Base-by-base conservation (phyloP, 2,329 filamentous ascomycete species). In the Zelopaecilomyces penicillatus region DNA sequence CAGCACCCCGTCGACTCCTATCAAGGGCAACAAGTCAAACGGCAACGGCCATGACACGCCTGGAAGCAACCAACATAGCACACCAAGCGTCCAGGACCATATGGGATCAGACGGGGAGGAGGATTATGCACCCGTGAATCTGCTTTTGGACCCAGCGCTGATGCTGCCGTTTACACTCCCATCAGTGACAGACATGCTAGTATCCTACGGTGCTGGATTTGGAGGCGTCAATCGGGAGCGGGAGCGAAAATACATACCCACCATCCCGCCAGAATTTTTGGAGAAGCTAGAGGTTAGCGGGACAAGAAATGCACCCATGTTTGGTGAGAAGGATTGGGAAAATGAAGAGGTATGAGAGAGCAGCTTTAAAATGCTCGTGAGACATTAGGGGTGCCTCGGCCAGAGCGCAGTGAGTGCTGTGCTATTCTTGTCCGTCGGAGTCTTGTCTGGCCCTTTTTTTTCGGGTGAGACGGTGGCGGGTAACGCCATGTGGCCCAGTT, bases 131-230 rank as follows among this genome's bases (percentile, higher is more conserved):
- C 84, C 85, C 0, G 80, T 87, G 53, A 76, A 86, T 48, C 73
- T 96, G 32, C 79, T 96, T 37, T 67, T 97, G 43, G 90, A 97
- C 58, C 88, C 91, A 3, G 86, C 90, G 3, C 72, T 95, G 48
- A 95, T 96, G 76, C 75, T 98, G 28, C 93, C 93, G 0, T 98
- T 98, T 62, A 85, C 85, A n/a, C 72, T 98, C 29, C 93, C 93
- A 2, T 95, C 91, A 2, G 93, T 88, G 46, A 97, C 90, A 28
- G 93, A 98, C 63, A 98, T 98, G 93, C 75, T 97, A 39, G 80
- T 98, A 39, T 91, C 83, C 53, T 98, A 94, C 58, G 93, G 93
- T 1, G 90, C 93, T 9, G 93, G 93, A 0, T 93, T 97, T 58
- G 93, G 93, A 5, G 93, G 93, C 0, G 71, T 93, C 39, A 95